Evolutionary conservation across 495 filamentous ascomycete genomes (phyloP).

Genomic region (Monascus purpureus): DNA sequence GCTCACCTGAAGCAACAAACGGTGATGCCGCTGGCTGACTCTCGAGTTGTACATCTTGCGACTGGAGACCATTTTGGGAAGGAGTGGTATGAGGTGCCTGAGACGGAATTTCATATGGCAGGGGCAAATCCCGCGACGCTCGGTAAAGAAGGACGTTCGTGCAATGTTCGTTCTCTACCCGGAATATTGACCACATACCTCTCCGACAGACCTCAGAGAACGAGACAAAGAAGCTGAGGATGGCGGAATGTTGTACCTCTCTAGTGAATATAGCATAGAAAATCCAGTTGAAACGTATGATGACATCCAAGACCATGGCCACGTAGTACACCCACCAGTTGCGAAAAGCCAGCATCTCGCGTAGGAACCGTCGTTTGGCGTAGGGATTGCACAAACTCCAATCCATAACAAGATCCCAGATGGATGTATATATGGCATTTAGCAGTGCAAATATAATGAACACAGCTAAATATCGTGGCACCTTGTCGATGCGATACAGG

Average conservation of each 20-base stretch:
- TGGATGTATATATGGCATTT: slow-evolving; percentile 68
- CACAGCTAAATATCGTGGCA: slow-evolving; percentile 38
- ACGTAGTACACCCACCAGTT: slow-evolving; percentile 66
- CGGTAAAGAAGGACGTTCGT: slow-evolving; percentile 75
- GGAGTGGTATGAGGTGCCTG: slow-evolving; percentile 6
- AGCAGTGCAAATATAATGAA: slow-evolving; percentile 70
- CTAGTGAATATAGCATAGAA: slow-evolving; percentile 75
- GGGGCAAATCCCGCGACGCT: slow-evolving; percentile 62
- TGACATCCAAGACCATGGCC: slow-evolving; percentile 70
- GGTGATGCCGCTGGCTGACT: slow-evolving; percentile 4
- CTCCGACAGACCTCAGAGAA: slow-evolving; percentile 67
- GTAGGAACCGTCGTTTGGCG: slow-evolving; percentile 52
- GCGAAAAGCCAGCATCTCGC: slow-evolving; percentile 70
- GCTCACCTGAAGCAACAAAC: slow-evolving; percentile 11
- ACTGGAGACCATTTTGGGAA: neutral
- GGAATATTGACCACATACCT: slow-evolving; percentile 81
- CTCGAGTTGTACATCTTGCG: slow-evolving; percentile 2
- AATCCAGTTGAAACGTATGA: slow-evolving; percentile 93
- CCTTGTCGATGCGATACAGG: slow-evolving; percentile 62
- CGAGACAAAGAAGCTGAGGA: slow-evolving; percentile 60
- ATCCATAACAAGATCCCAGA: slow-evolving; percentile 98
- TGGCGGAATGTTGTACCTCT: slow-evolving; percentile 65
- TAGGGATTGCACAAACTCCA: slow-evolving; percentile 76
- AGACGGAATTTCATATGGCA: slow-evolving; percentile 56
- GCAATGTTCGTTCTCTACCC: slow-evolving; percentile 95